A percentile compares a stretch with the other conserved stretches of the same genome.
Evolutionary conservation across 345 rosid genomes (phyloP).

Genomic region (Camelina neglecta): DNA sequence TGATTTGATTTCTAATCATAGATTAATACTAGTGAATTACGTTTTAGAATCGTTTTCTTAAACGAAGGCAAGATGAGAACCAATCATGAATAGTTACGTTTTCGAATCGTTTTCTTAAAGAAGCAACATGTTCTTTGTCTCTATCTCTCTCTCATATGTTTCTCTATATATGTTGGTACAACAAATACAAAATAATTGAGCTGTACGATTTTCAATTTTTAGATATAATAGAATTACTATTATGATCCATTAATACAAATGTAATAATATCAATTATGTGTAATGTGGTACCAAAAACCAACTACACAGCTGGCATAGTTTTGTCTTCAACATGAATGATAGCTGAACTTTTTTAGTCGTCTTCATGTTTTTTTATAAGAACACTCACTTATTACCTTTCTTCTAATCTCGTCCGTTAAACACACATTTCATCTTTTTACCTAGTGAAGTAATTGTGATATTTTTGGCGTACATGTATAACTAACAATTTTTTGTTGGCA

Average conservation of each 20-base stretch:
- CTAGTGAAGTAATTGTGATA: neutral
- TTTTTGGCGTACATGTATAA: neutral
- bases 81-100: conserved; percentile 35
- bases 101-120: conserved; percentile 34
- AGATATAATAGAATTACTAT: conserved; percentile 6
- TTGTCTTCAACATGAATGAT: conserved; percentile 38
- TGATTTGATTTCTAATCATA: conserved; percentile 14
- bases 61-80: conserved; percentile 8
- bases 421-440: neutral
- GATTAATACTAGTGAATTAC: conserved; percentile 7
- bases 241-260: conserved; percentile 8
- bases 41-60: conserved; percentile 31
- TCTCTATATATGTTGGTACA: conserved; percentile 37
- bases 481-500: neutral
- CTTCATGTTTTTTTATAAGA: conserved; percentile 26
- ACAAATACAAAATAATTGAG: conserved; percentile 29
- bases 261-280: neutral
- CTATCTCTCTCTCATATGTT: conserved; percentile 28
- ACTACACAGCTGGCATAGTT: conserved; percentile 28
- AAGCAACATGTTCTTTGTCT: conserved; percentile 45
- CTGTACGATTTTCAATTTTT: conserved; percentile 7
- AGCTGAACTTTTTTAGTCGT: conserved; percentile 4
- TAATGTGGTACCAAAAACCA: conserved; percentile 29
- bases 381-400: conserved; percentile 35
- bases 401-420: conserved; percentile 35